Percentiles rank a stretch among this genome's conserved stretches.
Evolutionary conservation across 129 eudicot genomes (phyloP).

Genomic region (Lactuca sativa): DNA sequence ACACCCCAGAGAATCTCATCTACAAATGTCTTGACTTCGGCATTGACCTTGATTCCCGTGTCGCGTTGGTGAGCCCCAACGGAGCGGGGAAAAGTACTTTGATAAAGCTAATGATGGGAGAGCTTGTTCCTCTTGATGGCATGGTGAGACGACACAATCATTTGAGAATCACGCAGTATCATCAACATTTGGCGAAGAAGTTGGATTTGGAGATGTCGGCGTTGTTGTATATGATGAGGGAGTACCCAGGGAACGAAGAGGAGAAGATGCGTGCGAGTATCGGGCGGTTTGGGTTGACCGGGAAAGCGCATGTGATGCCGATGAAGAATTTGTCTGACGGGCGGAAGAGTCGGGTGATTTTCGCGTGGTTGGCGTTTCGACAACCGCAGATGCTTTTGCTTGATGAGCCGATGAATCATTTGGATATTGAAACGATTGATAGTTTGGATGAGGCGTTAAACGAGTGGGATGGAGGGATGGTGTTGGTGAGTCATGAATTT

Average conservation of each 20-base stretch:
- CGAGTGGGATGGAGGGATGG: conserved; percentile 99
- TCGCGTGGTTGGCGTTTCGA: conserved; percentile 90
- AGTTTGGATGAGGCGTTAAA: conserved; percentile 85
- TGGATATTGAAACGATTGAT: conserved; percentile 96
- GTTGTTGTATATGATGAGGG: conserved; percentile 64
- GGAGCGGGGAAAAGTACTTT: conserved; percentile 90
- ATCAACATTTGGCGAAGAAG: conserved; percentile 87
- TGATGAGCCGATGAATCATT: conserved; percentile 95
- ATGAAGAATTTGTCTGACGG: conserved; percentile 97
- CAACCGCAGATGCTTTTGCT: conserved; percentile 88
- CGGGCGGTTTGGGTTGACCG: conserved; percentile 79
- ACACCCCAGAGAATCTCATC: conserved; percentile 76
- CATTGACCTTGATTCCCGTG: conserved; percentile 73
- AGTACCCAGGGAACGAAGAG: conserved; percentile 86
- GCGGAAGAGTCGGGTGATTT: conserved; percentile 82
- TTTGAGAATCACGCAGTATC: conserved; percentile 75
- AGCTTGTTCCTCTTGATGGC: conserved; percentile 63
- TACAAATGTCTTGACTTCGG: conserved; percentile 77
- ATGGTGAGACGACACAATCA: conserved; percentile 93
- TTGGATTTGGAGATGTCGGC: conserved; percentile 84
- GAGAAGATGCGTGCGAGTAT: conserved; percentile 94
- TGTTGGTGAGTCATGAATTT: conserved; percentile 92
- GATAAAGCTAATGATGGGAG: conserved; percentile 91
- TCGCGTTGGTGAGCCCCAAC: conserved; percentile 83
- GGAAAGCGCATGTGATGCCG: conserved; percentile 95